Conservation (phyloP, 306 rosid genomes). For the Cotoneaster glaucophyllus region DNA sequence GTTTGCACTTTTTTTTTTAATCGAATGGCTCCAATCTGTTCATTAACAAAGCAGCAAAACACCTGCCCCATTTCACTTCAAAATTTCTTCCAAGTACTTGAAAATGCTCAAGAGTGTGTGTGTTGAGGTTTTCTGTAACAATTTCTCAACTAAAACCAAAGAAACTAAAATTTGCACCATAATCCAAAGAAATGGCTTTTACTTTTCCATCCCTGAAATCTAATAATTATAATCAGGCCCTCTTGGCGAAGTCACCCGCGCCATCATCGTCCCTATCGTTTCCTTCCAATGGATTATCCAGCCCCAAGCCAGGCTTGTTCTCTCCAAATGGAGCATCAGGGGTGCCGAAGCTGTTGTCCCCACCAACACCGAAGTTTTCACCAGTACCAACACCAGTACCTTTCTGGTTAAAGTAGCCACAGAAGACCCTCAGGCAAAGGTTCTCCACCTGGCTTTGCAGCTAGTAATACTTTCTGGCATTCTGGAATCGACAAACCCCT, state of each 20-base stretch:
- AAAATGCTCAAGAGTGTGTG: too few species aligned
- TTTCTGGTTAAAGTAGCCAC: constrained; percentile 93
- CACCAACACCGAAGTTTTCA: neutral
- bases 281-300: constrained; percentile 28
- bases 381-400: neutral
- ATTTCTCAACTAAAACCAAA: too few species aligned
- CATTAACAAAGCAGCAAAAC: too few species aligned
- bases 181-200: too few species aligned
- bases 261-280: constrained; percentile 47
- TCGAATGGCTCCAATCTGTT: too few species aligned
- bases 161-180: too few species aligned
- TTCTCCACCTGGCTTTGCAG: constrained; percentile 83
- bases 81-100: too few species aligned
- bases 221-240: constrained; percentile 44
- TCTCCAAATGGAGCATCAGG: constrained; percentile 10
- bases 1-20: too few species aligned
- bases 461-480: constrained; percentile 79
- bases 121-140: too few species aligned
- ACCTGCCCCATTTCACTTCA: too few species aligned
- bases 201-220: neutral
- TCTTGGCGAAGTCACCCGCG: constrained; percentile 42
- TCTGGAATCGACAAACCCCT: constrained; percentile 84
- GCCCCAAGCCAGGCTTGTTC: neutral
- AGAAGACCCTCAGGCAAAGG: constrained; percentile 92
- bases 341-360: constrained; percentile 13